phyloP scores from a whole-genome alignment of 2,329 filamentous ascomycete genomes.

The Purpureocillium takamizusanense region DNA sequence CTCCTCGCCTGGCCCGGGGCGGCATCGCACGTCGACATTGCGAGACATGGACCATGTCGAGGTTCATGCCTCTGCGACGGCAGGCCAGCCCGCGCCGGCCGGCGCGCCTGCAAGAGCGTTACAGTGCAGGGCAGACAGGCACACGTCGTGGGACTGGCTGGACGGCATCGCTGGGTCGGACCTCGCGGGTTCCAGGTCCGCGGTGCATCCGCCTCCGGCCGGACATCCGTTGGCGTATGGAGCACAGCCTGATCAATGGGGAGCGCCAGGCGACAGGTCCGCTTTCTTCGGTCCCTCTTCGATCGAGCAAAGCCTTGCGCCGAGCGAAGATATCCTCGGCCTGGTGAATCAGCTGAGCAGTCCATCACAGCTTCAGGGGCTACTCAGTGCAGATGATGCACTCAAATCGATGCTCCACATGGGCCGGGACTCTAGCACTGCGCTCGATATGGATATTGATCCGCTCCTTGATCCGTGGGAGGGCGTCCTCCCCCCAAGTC shows the following conservation, averaged over 20 bases:
- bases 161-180: constrained; percentile 1
- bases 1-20: constrained; percentile 1
- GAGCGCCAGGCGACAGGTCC: constrained; percentile 4
- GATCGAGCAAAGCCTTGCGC: constrained; percentile 5
- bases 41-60: constrained; percentile 4
- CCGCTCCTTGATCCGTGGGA: not conserved
- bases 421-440: constrained; percentile 4
- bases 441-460: constrained; percentile 4
- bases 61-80: no score
- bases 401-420: constrained; percentile 7
- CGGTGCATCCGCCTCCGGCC: not conserved
- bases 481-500: not conserved
- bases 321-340: constrained; percentile 5
- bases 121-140: constrained; percentile 2
- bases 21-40: constrained; percentile 1
- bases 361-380: constrained; percentile 9
- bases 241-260: constrained; percentile 6
- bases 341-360: constrained; percentile 5
- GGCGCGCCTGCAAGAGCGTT: no score
- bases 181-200: constrained; percentile 1
- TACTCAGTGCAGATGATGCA: constrained; percentile 7
- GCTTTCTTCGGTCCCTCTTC: constrained; percentile 5
- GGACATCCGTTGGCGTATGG: constrained; percentile 3
- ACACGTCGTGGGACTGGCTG: not conserved
- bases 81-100: no score